These are phyloP conservation scores for Dittrichia graveolens DNA, from an alignment of 129 eudicot species.

Conservation along the genomic window DNA sequence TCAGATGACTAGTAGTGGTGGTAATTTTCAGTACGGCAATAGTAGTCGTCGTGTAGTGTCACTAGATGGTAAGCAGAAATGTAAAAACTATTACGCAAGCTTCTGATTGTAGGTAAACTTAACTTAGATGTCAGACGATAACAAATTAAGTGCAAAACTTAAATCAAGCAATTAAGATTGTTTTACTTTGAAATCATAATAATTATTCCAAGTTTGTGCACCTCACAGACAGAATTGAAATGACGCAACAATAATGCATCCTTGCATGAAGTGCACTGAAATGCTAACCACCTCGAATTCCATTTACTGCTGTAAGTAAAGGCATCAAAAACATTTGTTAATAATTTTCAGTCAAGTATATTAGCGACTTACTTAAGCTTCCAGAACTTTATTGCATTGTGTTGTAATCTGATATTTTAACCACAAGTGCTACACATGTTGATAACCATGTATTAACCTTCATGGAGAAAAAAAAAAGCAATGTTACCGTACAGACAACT, in stretches of 20 bases:
- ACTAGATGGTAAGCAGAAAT: conserved; percentile 23
- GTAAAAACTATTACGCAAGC: not conserved
- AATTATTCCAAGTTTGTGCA: too few species aligned
- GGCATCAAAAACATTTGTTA: not conserved
- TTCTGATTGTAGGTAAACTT: too few species aligned
- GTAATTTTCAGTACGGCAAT: conserved; percentile 21
- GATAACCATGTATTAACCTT: conserved; percentile 13
- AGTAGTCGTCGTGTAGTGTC: conserved; percentile 17
- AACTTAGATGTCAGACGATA: too few species aligned
- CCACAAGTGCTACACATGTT: conserved; percentile 4
- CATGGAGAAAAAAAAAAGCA: not conserved
- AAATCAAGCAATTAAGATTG: too few species aligned
- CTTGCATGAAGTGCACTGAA: conserved; percentile 18
- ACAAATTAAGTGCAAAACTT: too few species aligned
- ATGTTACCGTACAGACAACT: conserved; percentile 26
- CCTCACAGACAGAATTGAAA: not conserved
- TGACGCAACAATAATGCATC: conserved; percentile 1
- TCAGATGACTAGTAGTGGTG: conserved; percentile 26
- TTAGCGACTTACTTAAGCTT: not conserved
- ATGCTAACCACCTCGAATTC: conserved; percentile 17
- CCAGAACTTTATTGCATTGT: not conserved
- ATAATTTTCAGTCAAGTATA: not conserved
- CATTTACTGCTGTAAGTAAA: conserved; percentile 13
- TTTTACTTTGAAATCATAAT: too few species aligned
- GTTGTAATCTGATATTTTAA: conserved; percentile 4